Evolutionary conservation across 768 basidiomycete genomes (phyloP).

Genomic region (Dioszegia crocea): DNA sequence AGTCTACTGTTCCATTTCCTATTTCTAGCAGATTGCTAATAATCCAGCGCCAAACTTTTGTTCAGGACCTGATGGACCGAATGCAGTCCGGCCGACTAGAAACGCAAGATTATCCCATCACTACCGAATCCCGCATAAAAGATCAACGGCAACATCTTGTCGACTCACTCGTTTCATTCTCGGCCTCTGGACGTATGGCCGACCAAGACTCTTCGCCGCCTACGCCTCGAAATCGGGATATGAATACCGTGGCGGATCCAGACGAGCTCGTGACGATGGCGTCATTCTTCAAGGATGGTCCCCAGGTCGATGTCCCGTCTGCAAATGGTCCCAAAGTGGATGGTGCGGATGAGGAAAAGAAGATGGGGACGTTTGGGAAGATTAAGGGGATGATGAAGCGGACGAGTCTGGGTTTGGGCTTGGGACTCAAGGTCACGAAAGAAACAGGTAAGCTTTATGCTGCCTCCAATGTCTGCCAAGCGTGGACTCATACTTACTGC

Average conservation of each 20-base stretch:
- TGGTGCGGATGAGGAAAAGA: not conserved
- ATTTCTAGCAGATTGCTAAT: too few species aligned
- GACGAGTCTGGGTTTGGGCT: conserved; percentile 7
- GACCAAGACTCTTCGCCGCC: conserved; percentile 69
- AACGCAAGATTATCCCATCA: conserved; percentile 22
- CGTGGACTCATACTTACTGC: not conserved
- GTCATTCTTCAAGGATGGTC: conserved; percentile 22
- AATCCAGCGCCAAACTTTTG: conserved; percentile 14
- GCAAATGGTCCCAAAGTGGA: not conserved
- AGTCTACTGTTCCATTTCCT: not conserved
- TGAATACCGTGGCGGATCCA: conserved; percentile 6
- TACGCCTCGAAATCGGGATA: conserved; percentile 12
- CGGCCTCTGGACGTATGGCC: conserved; percentile 67
- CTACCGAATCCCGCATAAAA: conserved; percentile 9
- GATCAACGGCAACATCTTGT: conserved; percentile 69
- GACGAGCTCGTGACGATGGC: conserved; percentile 32
- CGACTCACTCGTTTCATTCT: conserved; percentile 66
- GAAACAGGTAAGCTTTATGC: not conserved
- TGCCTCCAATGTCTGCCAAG: not conserved
- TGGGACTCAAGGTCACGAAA: conserved; percentile 6
- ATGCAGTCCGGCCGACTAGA: conserved; percentile 15
- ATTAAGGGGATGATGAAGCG: conserved; percentile 15
- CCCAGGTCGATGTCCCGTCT: not conserved
- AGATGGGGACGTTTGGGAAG: conserved; percentile 9
- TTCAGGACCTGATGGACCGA: conserved; percentile 8